phyloP scores from a whole-genome alignment of 768 basidiomycete species.

The Glaciozyma martinii region DNA sequence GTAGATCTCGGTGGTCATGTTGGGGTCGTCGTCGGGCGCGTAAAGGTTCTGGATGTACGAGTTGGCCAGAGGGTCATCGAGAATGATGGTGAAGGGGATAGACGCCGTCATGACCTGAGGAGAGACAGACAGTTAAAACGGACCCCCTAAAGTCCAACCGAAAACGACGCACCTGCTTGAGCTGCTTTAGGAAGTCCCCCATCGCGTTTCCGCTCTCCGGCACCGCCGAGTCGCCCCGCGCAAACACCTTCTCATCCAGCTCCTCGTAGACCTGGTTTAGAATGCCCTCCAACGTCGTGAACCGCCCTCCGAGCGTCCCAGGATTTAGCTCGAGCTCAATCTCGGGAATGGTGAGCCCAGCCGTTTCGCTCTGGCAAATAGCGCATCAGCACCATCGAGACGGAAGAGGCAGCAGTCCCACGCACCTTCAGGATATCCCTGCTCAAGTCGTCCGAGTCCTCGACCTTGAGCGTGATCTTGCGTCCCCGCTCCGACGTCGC shows the following conservation, averaged over 20 bases:
- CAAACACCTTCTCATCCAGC: slow-evolving; percentile 75
- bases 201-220: slow-evolving; percentile 47
- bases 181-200: slow-evolving; percentile 60
- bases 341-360: slow-evolving; percentile 81
- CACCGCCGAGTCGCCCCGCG: slow-evolving; percentile 56
- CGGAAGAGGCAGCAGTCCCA: background rate
- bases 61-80: slow-evolving; percentile 92
- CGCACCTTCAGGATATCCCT: slow-evolving; percentile 87
- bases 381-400: background rate
- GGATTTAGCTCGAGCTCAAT: slow-evolving; percentile 84
- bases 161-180: slow-evolving; percentile 58
- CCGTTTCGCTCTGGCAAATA: slow-evolving; percentile 69
- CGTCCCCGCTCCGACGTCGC: slow-evolving; percentile 84
- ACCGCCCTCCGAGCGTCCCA: slow-evolving; percentile 91
- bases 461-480: slow-evolving; percentile 75
- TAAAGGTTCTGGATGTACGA: slow-evolving; percentile 95
- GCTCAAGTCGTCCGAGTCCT: slow-evolving; percentile 82
- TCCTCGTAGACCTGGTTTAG: slow-evolving; percentile 92
- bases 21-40: slow-evolving; percentile 92
- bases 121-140: background rate
- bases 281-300: slow-evolving; percentile 94
- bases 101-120: slow-evolving; percentile 65
- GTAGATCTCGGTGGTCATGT: slow-evolving; percentile 74
- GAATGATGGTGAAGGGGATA: slow-evolving; percentile 75
- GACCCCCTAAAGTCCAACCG: background rate